Base-by-base conservation (phyloP, 129 eudicot genomes). In the Helichrysum umbraculigerum region DNA sequence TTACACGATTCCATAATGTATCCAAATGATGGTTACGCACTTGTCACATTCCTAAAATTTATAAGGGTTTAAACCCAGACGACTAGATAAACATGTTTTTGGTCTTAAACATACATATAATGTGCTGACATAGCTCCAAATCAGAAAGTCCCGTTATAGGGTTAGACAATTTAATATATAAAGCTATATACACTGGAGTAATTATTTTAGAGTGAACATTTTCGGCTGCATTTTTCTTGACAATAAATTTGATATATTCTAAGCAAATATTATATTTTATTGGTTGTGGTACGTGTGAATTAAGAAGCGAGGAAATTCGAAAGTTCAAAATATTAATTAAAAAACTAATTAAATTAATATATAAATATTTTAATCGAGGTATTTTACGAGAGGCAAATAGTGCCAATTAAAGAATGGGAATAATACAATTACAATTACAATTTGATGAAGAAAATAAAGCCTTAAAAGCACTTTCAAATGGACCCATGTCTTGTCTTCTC, bases 391-490 rank as follows among this genome's bases (percentile, higher is more conserved):
- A 84, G 82, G 72, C 61, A 75, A 84, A 76, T 82, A 76, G 86
- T 82, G 83, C 87, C 80, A 80, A 77, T 78, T 82, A 80, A 89
- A 84, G 84, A 73, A 54, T 77, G 80, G 51, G 85, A 89, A 84
- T 86, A 81, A 85, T 79, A 35, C 28, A 25, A 25, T 2, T 32
- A 32, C 8, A 6, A 34, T 34, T 37, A 73, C 83, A 79, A 86
- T 76, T 78, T 62, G 82, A 78, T 81, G 87, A 86, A 89, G 84
- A 83, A 84, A 84, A 86, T 56, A 73, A 81, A 67, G 71, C 56
- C 75, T 67, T 76, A 86, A 86, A 86, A 84, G 86, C 89, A 89
- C 95, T 86, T 84, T 84, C 84, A 84, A 78, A 75, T 80, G 95
- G 91, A 66, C 90, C 95, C 95, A 89, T 78, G 50, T 39, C 83